Evolutionary conservation across 2,329 filamentous ascomycete species (phyloP), one percentile per base, ranked within the genome.

Genomic region (Dactylellina leptospora): DNA sequence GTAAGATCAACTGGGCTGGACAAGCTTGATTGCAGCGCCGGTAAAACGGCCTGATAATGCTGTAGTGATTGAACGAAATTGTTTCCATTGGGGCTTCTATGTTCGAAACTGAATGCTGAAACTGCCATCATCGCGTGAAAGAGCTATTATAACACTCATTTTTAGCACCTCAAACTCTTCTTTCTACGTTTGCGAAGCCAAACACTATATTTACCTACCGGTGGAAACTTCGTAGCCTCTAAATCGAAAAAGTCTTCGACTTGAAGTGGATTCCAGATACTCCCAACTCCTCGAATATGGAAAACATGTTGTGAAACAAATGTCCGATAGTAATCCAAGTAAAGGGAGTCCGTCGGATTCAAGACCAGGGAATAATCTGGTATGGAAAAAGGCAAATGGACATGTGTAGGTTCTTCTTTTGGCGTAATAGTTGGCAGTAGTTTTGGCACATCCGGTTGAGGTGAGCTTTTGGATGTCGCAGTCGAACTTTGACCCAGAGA

Each of bases 51-150:
- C 53, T 85, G 82, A 74, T 86, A 86, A 75, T 86, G 83, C 71
- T 85, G 82, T 48, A 85, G 78, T 9, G 83, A 82, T 74, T 84
- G 81, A 63, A 85, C 79, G 56, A 81, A 80, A 56, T 82, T 80
- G 25, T 80, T 79, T 25, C 79, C 81, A 28, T 66, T 64, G 36
- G 72, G 72, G 22, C 82, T 81, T 74, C 80, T 81, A 56, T 82
- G 81, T 20, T 82, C 81, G 44, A 85, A 79, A 75, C 83, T 84
- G 44, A 86, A 80, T 16, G 83, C 83, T 22, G 83, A 84, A n/a
- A 87, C 78, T 3, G 85, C 84, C 80, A 85, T 85, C 74, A 87
- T 85, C 5, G 85, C 84, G 76, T 86, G 83, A 51, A 83, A 82
- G 59, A 86, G 81, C 84, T 85, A 55, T 44, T 53, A 20, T n/a